phyloP scores from a whole-genome alignment of 2,329 filamentous ascomycete species.

The Gliomastix tumulicola region DNA sequence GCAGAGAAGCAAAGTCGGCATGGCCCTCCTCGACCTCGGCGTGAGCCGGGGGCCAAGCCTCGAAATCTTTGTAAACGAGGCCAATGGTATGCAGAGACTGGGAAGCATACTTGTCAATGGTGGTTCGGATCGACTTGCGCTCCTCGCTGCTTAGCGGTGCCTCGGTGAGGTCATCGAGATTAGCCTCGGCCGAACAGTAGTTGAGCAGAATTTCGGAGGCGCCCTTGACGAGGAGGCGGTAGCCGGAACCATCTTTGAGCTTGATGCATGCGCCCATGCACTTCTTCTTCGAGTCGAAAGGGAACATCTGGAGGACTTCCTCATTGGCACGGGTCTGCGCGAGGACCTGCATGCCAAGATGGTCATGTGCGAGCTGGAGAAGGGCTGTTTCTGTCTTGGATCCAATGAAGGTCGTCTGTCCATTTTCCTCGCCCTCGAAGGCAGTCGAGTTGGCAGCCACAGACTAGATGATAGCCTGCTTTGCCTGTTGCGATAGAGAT shows the following conservation, averaged over 20 bases:
- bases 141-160: slow-evolving; percentile 28
- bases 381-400: slow-evolving; percentile 50
- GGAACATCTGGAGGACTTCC: slow-evolving; percentile 40
- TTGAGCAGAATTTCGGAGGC: slow-evolving; percentile 48
- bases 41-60: slow-evolving; percentile 60
- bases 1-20: slow-evolving; percentile 45
- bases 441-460: slow-evolving; percentile 42
- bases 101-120: slow-evolving; percentile 54
- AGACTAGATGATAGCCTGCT: slow-evolving; percentile 30
- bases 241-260: slow-evolving; percentile 31
- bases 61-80: slow-evolving; percentile 65
- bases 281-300: slow-evolving; percentile 47
- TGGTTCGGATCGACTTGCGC: slow-evolving; percentile 41
- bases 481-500: slow-evolving; percentile 14
- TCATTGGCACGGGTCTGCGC: slow-evolving; percentile 37
- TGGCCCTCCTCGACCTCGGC: slow-evolving; percentile 57
- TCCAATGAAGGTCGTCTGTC: slow-evolving; percentile 35
- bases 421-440: slow-evolving; percentile 36
- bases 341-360: slow-evolving; percentile 40
- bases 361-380: slow-evolving; percentile 38
- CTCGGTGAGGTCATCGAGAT: slow-evolving; percentile 22
- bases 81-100: slow-evolving; percentile 68
- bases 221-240: slow-evolving; percentile 46
- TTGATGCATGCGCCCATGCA: slow-evolving; percentile 50
- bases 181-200: slow-evolving; percentile 41